These are phyloP conservation scores for Trametes meyenii DNA, from an alignment of 768 basidiomycete genomes.

Conservation along the genomic window DNA sequence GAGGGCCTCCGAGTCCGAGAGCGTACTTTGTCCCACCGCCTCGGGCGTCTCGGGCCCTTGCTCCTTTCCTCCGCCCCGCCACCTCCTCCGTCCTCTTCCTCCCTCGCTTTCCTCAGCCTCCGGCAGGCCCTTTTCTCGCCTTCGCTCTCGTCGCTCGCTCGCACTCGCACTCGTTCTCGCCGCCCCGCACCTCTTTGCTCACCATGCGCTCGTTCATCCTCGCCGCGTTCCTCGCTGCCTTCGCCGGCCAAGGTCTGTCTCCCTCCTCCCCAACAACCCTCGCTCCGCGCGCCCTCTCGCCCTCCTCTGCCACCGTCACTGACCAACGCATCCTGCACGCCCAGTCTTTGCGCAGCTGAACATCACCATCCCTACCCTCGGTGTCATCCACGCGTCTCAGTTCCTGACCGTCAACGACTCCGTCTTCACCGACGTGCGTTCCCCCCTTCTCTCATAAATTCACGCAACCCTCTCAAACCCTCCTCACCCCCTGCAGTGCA, in stretches of 20 bases:
- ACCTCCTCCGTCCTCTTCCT: constrained; percentile 1
- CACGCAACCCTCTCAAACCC: constrained; percentile 26
- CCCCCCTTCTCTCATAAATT: background rate
- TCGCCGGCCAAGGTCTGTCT: constrained; percentile 58
- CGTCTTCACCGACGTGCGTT: constrained; percentile 35
- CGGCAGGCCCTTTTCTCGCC: constrained; percentile 36
- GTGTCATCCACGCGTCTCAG: constrained; percentile 43
- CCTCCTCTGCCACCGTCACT: background rate
- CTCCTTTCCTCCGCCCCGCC: constrained; percentile 13
- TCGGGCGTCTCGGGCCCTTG: background rate
- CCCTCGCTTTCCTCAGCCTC: constrained; percentile 29
- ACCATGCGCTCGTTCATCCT: constrained; percentile 27
- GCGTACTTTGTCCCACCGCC: background rate
- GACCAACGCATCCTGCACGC: constrained; percentile 12
- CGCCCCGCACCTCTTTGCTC: constrained; percentile 7
- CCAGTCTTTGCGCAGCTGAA: constrained; percentile 48
- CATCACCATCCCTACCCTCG: constrained; percentile 45
- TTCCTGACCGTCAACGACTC: constrained; percentile 46
- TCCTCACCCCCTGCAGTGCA: constrained; percentile 32
- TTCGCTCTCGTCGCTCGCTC: constrained; percentile 26
- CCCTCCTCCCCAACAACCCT: no score
- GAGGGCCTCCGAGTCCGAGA: no score
- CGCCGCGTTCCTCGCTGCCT: constrained; percentile 43
- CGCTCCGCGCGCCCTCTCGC: background rate
- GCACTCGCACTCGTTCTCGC: constrained; percentile 1